Conservation (phyloP, 768 basidiomycete species). For the Coprinellus aureogranulatus region DNA sequence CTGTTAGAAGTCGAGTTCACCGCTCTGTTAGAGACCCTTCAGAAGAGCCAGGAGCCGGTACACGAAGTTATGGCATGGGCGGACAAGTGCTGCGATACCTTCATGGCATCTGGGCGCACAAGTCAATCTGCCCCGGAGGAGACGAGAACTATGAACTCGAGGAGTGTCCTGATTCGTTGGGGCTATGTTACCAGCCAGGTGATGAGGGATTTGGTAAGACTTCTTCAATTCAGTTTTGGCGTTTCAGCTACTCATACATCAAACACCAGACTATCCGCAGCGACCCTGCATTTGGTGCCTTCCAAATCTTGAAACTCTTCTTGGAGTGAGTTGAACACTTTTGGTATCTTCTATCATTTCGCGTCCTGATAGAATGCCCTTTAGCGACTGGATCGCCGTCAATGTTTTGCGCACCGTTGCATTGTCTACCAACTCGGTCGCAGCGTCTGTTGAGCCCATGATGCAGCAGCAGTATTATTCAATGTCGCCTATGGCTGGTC, state of each 20-base stretch:
- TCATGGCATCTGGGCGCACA: constrained; percentile 69
- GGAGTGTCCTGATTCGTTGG: constrained; percentile 87
- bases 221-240: constrained; percentile 6
- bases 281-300: constrained; percentile 89
- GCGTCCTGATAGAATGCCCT: constrained; percentile 10
- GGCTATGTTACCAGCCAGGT: constrained; percentile 91
- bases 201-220: constrained; percentile 82
- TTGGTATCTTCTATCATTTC: not conserved
- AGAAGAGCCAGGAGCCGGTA: constrained; percentile 76
- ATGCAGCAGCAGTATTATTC: constrained; percentile 89
- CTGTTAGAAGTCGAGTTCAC: constrained; percentile 84
- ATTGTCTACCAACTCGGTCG: constrained; percentile 86
- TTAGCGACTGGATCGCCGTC: constrained; percentile 87
- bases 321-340: constrained; percentile 70
- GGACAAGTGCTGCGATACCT: constrained; percentile 81
- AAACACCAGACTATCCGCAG: constrained; percentile 78
- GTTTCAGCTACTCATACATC: constrained; percentile 5
- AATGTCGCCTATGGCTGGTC: constrained; percentile 85
- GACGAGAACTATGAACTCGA: constrained; percentile 76
- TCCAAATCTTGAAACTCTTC: constrained; percentile 89
- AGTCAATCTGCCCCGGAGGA: constrained; percentile 62
- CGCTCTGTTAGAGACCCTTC: constrained; percentile 64
- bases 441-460: constrained; percentile 86
- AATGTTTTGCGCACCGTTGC: constrained; percentile 86
- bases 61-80: constrained; percentile 89